A percentile compares a stretch with the other conserved stretches of the same genome.
These are phyloP conservation scores for Herpetomonas tarakana DNA, from an alignment of 208 protist species.

Conservation along the genomic window DNA sequence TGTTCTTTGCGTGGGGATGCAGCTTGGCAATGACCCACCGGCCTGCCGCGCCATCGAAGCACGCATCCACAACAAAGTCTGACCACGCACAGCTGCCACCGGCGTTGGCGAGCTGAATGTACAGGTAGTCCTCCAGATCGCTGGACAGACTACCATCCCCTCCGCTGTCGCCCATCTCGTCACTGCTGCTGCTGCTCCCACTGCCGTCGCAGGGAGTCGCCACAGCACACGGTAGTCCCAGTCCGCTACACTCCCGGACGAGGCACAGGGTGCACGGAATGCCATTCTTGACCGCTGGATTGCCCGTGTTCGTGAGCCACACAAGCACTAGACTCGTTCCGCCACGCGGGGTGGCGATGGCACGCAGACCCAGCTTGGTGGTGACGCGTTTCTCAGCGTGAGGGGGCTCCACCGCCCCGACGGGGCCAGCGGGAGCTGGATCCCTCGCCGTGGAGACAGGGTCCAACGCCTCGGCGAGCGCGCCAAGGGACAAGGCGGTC, in stretches of 20 bases:
- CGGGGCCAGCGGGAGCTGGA: too few relatives aligned
- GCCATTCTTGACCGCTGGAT: constrained; percentile 27
- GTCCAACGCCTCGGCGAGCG: background rate
- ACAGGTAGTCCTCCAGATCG: constrained; percentile 48
- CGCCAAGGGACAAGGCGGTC: background rate
- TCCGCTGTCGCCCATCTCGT: background rate
- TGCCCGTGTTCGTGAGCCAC: constrained; percentile 42
- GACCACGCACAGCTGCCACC: constrained; percentile 82
- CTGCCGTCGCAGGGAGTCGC: background rate
- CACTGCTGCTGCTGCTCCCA: background rate
- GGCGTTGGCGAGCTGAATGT: constrained; percentile 71
- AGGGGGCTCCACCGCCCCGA: background rate
- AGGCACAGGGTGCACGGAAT: constrained; percentile 61
- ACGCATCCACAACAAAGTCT: constrained; percentile 69
- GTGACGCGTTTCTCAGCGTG: constrained; percentile 17
- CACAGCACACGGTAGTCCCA: constrained; percentile 18
- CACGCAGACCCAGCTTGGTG: constrained; percentile 56
- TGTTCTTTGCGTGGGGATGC: constrained; percentile 45
- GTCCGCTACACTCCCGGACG: constrained; percentile 57
- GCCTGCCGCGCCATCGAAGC: constrained; percentile 49
- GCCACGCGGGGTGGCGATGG: constrained; percentile 26
- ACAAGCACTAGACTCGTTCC: constrained; percentile 35
- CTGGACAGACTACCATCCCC: constrained; percentile 10
- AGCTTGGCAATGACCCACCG: constrained; percentile 62
- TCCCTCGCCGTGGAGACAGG: background rate